These are phyloP conservation scores for Blastomyces parvus DNA, from an alignment of 2,329 filamentous ascomycete genomes.

Conservation along the genomic window DNA sequence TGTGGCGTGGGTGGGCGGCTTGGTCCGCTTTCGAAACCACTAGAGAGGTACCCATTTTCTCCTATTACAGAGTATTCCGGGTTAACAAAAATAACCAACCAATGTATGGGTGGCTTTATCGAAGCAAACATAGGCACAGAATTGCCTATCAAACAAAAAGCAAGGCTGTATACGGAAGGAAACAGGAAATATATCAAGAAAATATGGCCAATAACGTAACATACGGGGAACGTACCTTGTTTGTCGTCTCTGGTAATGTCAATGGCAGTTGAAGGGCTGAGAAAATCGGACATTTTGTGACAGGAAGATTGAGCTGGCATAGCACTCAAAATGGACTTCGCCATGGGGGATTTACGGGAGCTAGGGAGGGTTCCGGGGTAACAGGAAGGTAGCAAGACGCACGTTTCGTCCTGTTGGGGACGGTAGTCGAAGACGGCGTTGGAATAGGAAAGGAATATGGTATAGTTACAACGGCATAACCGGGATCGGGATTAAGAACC, in stretches of 20 bases:
- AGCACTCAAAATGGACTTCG: neutral
- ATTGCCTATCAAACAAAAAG: neutral
- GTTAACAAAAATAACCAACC: neutral
- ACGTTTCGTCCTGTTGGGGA: neutral
- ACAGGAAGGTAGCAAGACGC: neutral
- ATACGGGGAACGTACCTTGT: neutral
- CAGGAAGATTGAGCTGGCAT: slow-evolving; percentile 5
- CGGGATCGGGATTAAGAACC: neutral
- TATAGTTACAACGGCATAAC: slow-evolving; percentile 6
- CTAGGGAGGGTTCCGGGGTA: neutral
- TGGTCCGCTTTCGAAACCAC: slow-evolving; percentile 15
- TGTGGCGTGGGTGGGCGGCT: slow-evolving; percentile 26
- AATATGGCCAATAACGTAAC: neutral
- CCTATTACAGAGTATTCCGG: neutral
- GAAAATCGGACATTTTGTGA: slow-evolving; percentile 3
- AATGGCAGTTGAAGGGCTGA: neutral
- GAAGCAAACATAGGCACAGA: neutral
- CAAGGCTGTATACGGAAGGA: no score
- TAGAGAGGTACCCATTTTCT: slow-evolving; percentile 11
- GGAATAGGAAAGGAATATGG: neutral
- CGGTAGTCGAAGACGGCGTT: no score
- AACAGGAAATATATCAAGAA: neutral
- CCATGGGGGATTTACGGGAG: neutral
- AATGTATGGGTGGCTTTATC: neutral
- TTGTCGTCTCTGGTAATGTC: slow-evolving; percentile 4